Evolutionary conservation across 2,329 filamentous ascomycete species (phyloP), one percentile per base, ranked within the genome.

Genomic region (Botrytis byssoidea): DNA sequence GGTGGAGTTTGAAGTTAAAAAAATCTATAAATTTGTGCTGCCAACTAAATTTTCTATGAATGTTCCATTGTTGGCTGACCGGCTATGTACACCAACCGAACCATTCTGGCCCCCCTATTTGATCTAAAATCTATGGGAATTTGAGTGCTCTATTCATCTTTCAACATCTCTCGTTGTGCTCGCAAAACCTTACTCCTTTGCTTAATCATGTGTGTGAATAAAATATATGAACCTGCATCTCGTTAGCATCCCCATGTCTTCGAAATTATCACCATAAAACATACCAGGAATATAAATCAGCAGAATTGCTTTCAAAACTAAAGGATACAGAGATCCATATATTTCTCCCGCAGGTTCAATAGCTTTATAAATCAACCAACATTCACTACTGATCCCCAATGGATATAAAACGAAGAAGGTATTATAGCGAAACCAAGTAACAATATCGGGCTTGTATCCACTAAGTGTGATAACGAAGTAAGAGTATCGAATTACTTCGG

Each of bases 361-460:
- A 1, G 93, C 90, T 73, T 87, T 85, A 81, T 90, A 93, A 70
- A 98, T 90, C 79, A 98, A 87, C 83, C 88, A 89, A 79, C 92
- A 93, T 87, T 99, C 96, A 84, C 93, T 96, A 59, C 88, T 86
- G 80, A 98, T 98, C 60, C 96, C 96, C 74, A 98, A 82, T 1
- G 96, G 96, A 83, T 99, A 99, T 35, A 99, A 88, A 55, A 98
- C 85, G 79, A 93, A 94, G 84, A 99, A 99, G 12, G 93, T 94
- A 83, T 97, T 97, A 84, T 98, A 95, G 79, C 94, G 87, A 83
- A 97, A 85, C 92, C 94, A 97, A 55, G 89, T 90, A 81, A 97
- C 87, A 74, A 87, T 85, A 0, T 79, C 81, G 0, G 94, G 93
- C 44, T 92, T 88, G 74, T 83, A 81, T 42, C 88, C 86, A 76